phyloP scores from a whole-genome alignment of 306 rosid genomes.

The Prunus mongolica region DNA sequence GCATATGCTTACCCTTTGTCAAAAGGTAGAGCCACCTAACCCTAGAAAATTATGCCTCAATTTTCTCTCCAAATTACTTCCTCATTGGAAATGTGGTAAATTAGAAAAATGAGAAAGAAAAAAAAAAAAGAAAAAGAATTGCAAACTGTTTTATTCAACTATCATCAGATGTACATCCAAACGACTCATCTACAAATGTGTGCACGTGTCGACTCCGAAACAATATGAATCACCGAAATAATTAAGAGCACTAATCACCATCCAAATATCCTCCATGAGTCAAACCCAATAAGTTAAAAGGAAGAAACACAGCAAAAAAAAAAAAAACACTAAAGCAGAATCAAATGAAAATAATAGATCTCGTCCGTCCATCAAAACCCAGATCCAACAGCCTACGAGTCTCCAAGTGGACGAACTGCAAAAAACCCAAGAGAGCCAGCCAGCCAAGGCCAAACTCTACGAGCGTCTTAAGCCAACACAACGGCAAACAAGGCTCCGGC shows the following conservation, averaged over 20 bases:
- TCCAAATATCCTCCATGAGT: slow-evolving; percentile 1
- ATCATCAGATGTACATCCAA: slow-evolving; percentile 55
- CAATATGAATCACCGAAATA: slow-evolving; percentile 44
- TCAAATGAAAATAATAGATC: slow-evolving; percentile 44
- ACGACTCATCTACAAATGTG: slow-evolving; percentile 59
- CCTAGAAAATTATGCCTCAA: background rate
- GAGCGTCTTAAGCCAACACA: slow-evolving; percentile 44
- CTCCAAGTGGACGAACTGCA: slow-evolving; percentile 31
- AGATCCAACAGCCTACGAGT: slow-evolving; percentile 25
- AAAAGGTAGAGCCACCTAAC: background rate
- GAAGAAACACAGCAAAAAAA: slow-evolving; percentile 27
- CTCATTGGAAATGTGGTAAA: background rate
- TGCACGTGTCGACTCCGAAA: slow-evolving; percentile 43
- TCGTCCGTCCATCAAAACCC: slow-evolving; percentile 40
- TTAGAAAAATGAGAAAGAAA: background rate
- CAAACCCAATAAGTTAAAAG: slow-evolving; percentile 30
- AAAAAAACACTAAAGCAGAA: background rate
- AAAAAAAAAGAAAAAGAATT: slow-evolving; percentile 39
- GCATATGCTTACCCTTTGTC: background rate
- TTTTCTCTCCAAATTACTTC: background rate
- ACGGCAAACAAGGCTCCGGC: slow-evolving; percentile 58
- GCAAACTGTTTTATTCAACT: slow-evolving; percentile 55
- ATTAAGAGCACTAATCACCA: slow-evolving; percentile 5
- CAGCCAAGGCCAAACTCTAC: background rate
- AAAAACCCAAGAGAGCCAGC: background rate